phyloP scores from a whole-genome alignment of 2,329 filamentous ascomycete genomes.

The Sporothrix euskadiensis region DNA sequence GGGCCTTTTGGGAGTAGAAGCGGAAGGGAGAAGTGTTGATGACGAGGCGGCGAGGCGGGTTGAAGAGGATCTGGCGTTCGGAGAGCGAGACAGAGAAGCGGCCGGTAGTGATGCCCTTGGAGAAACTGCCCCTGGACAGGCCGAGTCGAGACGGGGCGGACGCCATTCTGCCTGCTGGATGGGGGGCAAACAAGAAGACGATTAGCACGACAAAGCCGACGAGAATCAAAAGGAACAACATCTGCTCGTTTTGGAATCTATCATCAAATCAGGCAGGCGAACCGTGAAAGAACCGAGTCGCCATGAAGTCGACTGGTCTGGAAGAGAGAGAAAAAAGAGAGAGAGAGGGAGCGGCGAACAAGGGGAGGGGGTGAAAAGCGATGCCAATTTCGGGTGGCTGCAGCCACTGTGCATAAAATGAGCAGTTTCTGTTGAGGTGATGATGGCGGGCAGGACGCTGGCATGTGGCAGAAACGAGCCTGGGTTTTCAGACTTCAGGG shows the following conservation, averaged over 20 bases:
- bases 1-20: conserved; percentile 46
- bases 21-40: conserved; percentile 34
- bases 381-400: conserved; percentile 27
- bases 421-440: conserved; percentile 28
- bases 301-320: conserved; percentile 25
- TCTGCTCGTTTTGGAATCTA: conserved; percentile 14
- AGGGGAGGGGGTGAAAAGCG: conserved; percentile 13
- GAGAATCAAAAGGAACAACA: conserved; percentile 27
- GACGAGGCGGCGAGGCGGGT: conserved; percentile 27
- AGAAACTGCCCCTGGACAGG: conserved; percentile 32
- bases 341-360: background rate
- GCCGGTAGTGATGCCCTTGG: conserved; percentile 30
- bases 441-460: conserved; percentile 24
- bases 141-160: conserved; percentile 33
- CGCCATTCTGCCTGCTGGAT: conserved; percentile 31
- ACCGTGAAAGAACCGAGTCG: conserved; percentile 28
- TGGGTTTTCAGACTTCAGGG: conserved; percentile 13
- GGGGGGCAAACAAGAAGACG: conserved; percentile 27
- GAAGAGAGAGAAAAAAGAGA: conserved; percentile 4
- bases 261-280: conserved; percentile 20
- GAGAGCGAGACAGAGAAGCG: conserved; percentile 30
- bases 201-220: conserved; percentile 30
- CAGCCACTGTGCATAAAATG: conserved; percentile 26
- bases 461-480: conserved; percentile 26
- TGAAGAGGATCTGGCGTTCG: conserved; percentile 33